These are phyloP conservation scores for Ormosia semicastrata DNA, from an alignment of 306 rosid genomes.

Conservation along the genomic window DNA sequence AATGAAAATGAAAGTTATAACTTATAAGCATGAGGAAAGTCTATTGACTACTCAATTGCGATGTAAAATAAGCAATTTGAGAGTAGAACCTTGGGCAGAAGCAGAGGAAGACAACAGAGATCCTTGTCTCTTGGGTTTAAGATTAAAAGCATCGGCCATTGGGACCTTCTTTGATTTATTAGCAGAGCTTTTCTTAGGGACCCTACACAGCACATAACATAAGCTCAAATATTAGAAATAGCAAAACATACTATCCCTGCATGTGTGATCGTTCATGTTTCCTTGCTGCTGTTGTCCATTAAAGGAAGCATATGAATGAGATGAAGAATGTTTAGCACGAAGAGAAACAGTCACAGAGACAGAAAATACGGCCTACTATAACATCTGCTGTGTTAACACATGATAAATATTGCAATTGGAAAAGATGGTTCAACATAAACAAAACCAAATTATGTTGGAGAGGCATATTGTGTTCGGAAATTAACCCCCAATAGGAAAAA, in stretches of 20 bases:
- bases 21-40: not conserved
- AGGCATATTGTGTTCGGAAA: not conserved
- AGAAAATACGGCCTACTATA: not conserved
- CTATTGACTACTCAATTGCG: not conserved
- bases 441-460: not conserved
- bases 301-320: no score
- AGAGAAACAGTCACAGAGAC: not conserved
- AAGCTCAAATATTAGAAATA: slow-evolving; percentile 9
- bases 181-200: not conserved
- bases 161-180: slow-evolving; percentile 12
- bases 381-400: not conserved
- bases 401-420: not conserved
- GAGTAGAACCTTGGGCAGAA: slow-evolving; percentile 68
- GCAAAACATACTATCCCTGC: not conserved
- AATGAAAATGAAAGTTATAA: not conserved
- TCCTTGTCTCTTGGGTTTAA: slow-evolving; percentile 12
- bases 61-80: slow-evolving; percentile 22
- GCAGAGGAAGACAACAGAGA: slow-evolving; percentile 31
- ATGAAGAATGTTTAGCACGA: no score
- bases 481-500: slow-evolving; percentile 17
- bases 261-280: no score
- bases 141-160: slow-evolving; percentile 9
- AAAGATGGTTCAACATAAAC: not conserved
- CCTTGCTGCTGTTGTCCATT: no score
- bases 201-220: slow-evolving; percentile 37